Conservation (phyloP, 2,329 filamentous ascomycete genomes). For the Epichloe hybrida region DNA sequence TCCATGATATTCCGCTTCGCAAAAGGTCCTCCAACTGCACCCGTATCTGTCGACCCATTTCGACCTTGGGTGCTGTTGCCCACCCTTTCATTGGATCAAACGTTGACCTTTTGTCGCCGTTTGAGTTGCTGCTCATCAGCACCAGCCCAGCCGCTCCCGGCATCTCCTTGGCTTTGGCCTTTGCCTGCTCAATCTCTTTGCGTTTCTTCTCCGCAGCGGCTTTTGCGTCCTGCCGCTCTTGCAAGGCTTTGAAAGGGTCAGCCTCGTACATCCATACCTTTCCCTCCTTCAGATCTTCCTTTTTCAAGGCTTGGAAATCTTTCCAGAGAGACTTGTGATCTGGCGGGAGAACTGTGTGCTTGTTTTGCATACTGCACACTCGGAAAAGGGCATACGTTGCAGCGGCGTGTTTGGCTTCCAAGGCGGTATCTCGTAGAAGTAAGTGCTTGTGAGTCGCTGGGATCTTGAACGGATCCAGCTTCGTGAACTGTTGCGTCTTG, state of each 20-base stretch:
- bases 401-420: slow-evolving; percentile 88
- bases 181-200: slow-evolving; percentile 52
- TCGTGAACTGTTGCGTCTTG: slow-evolving; percentile 68
- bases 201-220: slow-evolving; percentile 66
- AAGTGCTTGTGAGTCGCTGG: slow-evolving; percentile 65
- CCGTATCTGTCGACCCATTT: slow-evolving; percentile 76
- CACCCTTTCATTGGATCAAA: slow-evolving; percentile 56
- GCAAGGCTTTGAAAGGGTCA: slow-evolving; percentile 74
- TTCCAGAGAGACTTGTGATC: slow-evolving; percentile 88
- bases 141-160: slow-evolving; percentile 43
- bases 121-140: slow-evolving; percentile 34
- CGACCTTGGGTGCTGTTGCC: slow-evolving; percentile 76
- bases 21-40: slow-evolving; percentile 68
- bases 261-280: slow-evolving; percentile 84
- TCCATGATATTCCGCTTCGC: slow-evolving; percentile 72
- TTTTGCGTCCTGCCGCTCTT: slow-evolving; percentile 68
- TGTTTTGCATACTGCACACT: slow-evolving; percentile 89
- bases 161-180: slow-evolving; percentile 54
- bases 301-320: slow-evolving; percentile 72
- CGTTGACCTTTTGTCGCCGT: slow-evolving; percentile 17
- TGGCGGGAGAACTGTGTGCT: slow-evolving; percentile 87
- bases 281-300: slow-evolving; percentile 64
- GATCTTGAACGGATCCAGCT: slow-evolving; percentile 69
- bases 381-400: slow-evolving; percentile 85
- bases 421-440: slow-evolving; percentile 60